Evolutionary conservation across 2,329 filamentous ascomycete genomes (phyloP).

Genomic region (Neurospora crassa): DNA sequence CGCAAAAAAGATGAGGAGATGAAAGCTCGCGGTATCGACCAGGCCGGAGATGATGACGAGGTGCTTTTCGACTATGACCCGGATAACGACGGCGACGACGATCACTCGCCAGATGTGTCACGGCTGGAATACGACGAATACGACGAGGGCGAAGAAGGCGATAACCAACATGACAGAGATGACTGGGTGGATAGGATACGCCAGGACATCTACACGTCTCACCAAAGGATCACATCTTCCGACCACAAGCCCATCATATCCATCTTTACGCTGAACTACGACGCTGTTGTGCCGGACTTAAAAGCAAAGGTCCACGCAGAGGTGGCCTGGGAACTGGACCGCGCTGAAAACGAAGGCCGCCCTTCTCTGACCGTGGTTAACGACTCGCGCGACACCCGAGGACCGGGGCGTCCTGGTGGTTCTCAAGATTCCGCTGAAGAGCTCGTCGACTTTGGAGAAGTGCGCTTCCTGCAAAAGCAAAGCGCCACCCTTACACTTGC

Average conservation of each 20-base stretch:
- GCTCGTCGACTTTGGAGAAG: slow-evolving; percentile 65
- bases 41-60: slow-evolving; percentile 65
- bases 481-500: slow-evolving; percentile 69
- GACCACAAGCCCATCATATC: slow-evolving; percentile 91
- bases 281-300: slow-evolving; percentile 74
- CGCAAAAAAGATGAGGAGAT: slow-evolving; percentile 74
- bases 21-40: slow-evolving; percentile 66
- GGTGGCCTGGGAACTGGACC: slow-evolving; percentile 78
- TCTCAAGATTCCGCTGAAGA: slow-evolving; percentile 19
- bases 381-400: slow-evolving; percentile 42
- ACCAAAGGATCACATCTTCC: slow-evolving; percentile 83
- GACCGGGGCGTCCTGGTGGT: slow-evolving; percentile 28
- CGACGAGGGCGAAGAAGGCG: slow-evolving; percentile 43
- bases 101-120: slow-evolving; percentile 23
- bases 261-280: slow-evolving; percentile 74
- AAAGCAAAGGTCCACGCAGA: slow-evolving; percentile 80
- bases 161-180: slow-evolving; percentile 44
- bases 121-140: slow-evolving; percentile 53
- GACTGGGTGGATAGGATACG: slow-evolving; percentile 45
- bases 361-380: slow-evolving; percentile 77
- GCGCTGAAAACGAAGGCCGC: slow-evolving; percentile 81
- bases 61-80: slow-evolving; percentile 89
- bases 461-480: slow-evolving; percentile 59
- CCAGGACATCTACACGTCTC: slow-evolving; percentile 66
- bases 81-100: slow-evolving; percentile 55